Percentiles rank a stretch among this genome's conserved stretches.
phyloP scores from a whole-genome alignment of 345 rosid species.

The Eucalyptus cloeziana region DNA sequence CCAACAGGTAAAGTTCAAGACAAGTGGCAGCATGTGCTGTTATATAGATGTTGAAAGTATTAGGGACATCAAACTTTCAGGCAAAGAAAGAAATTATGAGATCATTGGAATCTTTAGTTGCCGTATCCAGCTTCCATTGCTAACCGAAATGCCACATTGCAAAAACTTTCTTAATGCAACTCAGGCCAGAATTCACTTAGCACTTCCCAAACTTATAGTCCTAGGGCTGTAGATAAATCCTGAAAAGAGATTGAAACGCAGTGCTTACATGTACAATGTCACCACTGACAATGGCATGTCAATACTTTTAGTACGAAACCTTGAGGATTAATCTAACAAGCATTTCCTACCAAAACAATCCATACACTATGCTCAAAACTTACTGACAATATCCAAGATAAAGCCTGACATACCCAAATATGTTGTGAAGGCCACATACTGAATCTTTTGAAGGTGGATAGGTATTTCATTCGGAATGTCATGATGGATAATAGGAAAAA shows the following conservation, averaged over 20 bases:
- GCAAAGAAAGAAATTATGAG: not conserved
- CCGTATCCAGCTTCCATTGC: not conserved
- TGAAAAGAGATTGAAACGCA: not conserved
- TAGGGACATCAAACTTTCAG: not conserved
- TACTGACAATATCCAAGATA: not conserved
- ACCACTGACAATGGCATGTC: not conserved
- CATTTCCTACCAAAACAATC: not conserved
- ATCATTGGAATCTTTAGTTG: not conserved
- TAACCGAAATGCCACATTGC: not conserved
- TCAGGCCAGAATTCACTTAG: not conserved
- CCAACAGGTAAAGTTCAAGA: not conserved
- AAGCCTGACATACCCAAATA: slow-evolving; percentile 47
- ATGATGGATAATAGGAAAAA: slow-evolving; percentile 90
- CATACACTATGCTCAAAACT: not conserved
- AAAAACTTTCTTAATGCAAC: not conserved
- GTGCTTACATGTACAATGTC: not conserved
- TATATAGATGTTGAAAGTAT: not conserved
- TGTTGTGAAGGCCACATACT: slow-evolving; percentile 88
- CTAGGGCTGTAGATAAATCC: not conserved
- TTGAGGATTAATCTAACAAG: not conserved
- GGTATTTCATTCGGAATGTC: slow-evolving; percentile 94
- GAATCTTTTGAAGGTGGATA: slow-evolving; percentile 71
- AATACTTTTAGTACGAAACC: not conserved
- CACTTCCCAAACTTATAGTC: not conserved
- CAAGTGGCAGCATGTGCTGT: not conserved